Conservation (phyloP, 2,329 filamentous ascomycete genomes). For the Sarocladium brachiariae region DNA sequence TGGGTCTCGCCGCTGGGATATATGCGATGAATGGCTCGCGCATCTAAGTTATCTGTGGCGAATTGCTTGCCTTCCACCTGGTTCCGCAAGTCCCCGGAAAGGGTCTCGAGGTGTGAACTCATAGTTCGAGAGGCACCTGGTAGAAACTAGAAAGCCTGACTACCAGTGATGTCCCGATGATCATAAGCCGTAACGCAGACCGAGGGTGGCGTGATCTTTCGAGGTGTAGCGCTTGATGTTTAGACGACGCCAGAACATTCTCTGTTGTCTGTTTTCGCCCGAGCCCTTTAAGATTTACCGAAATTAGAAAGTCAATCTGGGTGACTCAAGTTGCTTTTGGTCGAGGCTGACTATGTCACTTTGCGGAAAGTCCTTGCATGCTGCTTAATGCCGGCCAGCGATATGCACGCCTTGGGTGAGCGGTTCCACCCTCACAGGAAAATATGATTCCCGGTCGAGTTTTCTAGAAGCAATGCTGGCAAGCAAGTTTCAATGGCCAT, state of each 20-base stretch:
- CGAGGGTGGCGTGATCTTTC: not conserved
- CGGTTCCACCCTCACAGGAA: not conserved
- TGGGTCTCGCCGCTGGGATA: not conserved
- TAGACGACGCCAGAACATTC: not conserved
- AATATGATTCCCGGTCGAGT: not conserved
- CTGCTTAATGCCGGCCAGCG: not conserved
- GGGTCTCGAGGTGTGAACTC: not conserved
- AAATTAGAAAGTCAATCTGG: too few species aligned
- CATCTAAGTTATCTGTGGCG: not conserved
- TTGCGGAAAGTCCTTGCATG: not conserved
- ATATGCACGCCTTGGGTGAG: not conserved
- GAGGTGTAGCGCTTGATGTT: not conserved
- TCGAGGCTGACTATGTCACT: not conserved
- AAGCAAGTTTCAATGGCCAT: not conserved
- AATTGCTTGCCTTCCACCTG: not conserved
- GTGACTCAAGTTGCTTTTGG: too few species aligned
- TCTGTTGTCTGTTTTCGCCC: not conserved
- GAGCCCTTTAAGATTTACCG: not conserved
- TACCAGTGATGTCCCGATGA: not conserved
- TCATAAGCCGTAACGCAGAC: not conserved
- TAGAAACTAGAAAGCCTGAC: not conserved
- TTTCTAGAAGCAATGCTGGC: not conserved
- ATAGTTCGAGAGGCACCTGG: not conserved
- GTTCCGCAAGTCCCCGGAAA: not conserved
- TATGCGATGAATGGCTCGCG: not conserved